Evolutionary conservation across 75 land plant genomes (phyloP).

Genomic region (Pinus tabuliformis): DNA sequence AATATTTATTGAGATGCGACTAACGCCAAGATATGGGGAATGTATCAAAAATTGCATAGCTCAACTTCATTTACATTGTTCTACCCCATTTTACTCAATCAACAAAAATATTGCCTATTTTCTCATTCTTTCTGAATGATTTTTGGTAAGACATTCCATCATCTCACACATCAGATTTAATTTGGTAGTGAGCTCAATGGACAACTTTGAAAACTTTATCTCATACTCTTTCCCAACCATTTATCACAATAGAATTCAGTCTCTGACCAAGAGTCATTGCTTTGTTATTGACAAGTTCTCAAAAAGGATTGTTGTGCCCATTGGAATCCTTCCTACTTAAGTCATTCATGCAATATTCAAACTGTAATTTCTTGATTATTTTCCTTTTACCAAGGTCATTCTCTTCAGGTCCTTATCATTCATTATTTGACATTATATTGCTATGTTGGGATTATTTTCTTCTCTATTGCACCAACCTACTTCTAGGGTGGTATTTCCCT

Average conservation of each 20-base stretch:
- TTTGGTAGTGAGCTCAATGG: background rate
- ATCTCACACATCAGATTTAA: background rate
- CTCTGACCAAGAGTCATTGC: background rate
- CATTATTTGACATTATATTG: too few relatives aligned
- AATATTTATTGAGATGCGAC: background rate
- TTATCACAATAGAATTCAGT: background rate
- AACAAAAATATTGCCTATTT: background rate
- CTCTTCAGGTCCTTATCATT: conserved; percentile 28
- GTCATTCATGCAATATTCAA: background rate
- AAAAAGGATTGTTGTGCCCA: conserved; percentile 50
- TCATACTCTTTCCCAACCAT: background rate
- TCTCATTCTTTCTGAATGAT: background rate
- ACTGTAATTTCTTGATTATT: conserved; percentile 34
- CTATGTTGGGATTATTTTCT: too few relatives aligned
- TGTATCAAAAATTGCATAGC: background rate
- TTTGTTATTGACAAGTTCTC: conserved; percentile 20
- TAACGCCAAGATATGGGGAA: background rate
- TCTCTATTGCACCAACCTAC: too few relatives aligned
- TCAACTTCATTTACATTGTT: background rate
- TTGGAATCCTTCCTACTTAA: background rate
- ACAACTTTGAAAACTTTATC: background rate
- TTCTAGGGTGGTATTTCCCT: too few relatives aligned
- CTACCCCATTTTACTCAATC: background rate
- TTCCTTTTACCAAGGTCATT: conserved; percentile 75
- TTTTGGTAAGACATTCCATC: background rate